phyloP scores from a whole-genome alignment of 441 rosid species.

The Heliophila coronopifolia region DNA sequence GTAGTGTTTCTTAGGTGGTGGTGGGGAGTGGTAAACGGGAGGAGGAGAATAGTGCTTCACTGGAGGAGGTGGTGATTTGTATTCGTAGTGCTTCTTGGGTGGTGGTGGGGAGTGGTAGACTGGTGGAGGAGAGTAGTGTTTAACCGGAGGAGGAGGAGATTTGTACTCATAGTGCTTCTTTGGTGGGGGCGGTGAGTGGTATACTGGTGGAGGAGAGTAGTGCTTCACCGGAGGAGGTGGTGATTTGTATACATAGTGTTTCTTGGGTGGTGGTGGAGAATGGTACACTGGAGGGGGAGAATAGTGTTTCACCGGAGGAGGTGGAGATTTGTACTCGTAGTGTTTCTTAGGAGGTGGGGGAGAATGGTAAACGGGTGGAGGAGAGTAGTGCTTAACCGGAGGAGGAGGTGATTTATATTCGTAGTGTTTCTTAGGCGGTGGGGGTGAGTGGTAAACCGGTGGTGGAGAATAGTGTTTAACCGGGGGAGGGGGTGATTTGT shows the following conservation, averaged over 20 bases:
- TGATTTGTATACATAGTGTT: constrained; percentile 1
- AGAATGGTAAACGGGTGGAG: constrained; percentile 4
- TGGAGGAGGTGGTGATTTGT: constrained; percentile 19
- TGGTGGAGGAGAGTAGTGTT: constrained; percentile 3
- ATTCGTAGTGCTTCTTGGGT: constrained; percentile 12
- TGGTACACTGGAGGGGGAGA: constrained; percentile 29
- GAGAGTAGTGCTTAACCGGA: constrained; percentile 13
- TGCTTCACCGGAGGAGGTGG: constrained; percentile 18
- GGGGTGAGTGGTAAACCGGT: constrained; percentile 20
- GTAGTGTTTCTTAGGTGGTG: constrained; percentile 13
- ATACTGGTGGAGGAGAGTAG: not conserved
- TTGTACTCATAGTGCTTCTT: not conserved
- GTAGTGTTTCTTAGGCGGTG: constrained; percentile 15
- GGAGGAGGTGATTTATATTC: constrained; percentile 18
- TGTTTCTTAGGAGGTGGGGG: constrained; percentile 12
- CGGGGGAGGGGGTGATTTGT: constrained; percentile 29
- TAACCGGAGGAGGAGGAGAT: constrained; percentile 2
- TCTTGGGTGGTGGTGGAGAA: constrained; percentile 10
- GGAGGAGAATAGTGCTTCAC: constrained; percentile 16
- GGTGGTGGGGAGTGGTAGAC: constrained; percentile 16
- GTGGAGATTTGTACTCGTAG: constrained; percentile 17
- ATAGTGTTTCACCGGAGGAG: constrained; percentile 20
- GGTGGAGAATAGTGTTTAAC: constrained; percentile 15
- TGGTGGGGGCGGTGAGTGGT: not conserved
- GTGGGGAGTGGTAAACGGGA: constrained; percentile 13